These are phyloP conservation scores for Drechslerella coelobrocha DNA, from an alignment of 2,329 filamentous ascomycete species.

Conservation along the genomic window DNA sequence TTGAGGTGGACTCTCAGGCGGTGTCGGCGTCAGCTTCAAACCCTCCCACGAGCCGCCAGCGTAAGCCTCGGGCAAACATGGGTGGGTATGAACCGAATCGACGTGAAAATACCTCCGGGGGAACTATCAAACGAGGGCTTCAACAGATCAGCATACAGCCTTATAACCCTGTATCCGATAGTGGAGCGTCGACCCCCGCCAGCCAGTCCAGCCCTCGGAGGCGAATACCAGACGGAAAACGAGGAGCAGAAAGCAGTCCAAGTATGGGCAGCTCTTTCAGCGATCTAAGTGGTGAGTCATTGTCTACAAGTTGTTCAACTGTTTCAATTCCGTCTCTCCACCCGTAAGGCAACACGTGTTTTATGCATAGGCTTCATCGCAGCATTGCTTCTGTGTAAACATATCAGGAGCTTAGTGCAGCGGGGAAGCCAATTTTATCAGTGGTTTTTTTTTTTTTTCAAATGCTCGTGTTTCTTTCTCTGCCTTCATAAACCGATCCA, in stretches of 20 bases:
- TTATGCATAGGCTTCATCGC: not conserved
- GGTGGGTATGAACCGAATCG: conserved; percentile 46
- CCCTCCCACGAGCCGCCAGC: conserved; percentile 40
- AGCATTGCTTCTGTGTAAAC: not conserved
- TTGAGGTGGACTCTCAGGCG: no score
- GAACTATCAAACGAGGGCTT: conserved; percentile 36
- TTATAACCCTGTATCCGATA: conserved; percentile 56
- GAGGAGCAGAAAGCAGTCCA: conserved; percentile 75
- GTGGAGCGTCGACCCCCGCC: conserved; percentile 68
- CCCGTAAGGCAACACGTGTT: not conserved
- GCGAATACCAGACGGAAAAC: conserved; percentile 63
- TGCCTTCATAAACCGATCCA: conserved; percentile 42
- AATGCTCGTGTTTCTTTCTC: conserved; percentile 5
- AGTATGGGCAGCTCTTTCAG: conserved; percentile 88
- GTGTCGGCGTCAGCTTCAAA: conserved; percentile 2
- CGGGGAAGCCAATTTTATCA: not conserved
- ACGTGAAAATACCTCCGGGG: conserved; percentile 37
- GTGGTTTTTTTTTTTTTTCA: conserved; percentile 1
- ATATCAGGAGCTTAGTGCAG: no score
- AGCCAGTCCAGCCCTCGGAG: conserved; percentile 66
- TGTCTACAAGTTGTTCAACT: conserved; percentile 42
- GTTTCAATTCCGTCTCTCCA: not conserved
- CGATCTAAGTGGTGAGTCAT: conserved; percentile 73
- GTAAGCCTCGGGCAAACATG: conserved; percentile 20
- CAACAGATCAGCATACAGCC: conserved; percentile 51